These are phyloP conservation scores for Aspergillus biplanus DNA, from an alignment of 495 filamentous ascomycete species.

Conservation along the genomic window DNA sequence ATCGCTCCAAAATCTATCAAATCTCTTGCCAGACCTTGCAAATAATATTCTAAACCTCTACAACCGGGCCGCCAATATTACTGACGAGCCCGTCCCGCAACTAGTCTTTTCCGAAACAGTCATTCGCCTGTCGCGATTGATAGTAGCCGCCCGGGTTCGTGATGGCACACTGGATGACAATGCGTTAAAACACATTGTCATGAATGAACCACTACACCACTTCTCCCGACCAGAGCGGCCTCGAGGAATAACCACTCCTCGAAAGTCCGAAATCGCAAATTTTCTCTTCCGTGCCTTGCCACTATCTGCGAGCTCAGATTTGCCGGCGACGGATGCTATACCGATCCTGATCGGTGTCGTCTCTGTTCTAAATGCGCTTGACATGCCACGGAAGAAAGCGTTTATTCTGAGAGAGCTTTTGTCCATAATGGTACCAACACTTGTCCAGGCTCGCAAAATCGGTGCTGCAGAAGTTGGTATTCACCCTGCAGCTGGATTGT, in stretches of 20 bases:
- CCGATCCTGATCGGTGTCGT: constrained; percentile 83
- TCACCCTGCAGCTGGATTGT: constrained; percentile 85
- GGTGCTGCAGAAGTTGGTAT: constrained; percentile 94
- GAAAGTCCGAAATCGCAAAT: constrained; percentile 67
- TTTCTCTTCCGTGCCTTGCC: constrained; percentile 77
- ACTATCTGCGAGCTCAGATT: constrained; percentile 56
- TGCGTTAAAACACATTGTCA: constrained; percentile 69
- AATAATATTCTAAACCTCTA: constrained; percentile 86
- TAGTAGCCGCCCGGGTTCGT: constrained; percentile 69
- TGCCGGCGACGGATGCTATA: constrained; percentile 70
- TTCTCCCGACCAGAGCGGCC: constrained; percentile 46
- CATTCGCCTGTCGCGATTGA: constrained; percentile 75
- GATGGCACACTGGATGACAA: constrained; percentile 69
- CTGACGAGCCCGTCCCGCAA: constrained; percentile 79
- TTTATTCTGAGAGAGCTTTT: constrained; percentile 84
- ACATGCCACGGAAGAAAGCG: constrained; percentile 82
- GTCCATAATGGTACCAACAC: constrained; percentile 75
- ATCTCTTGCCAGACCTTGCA: constrained; percentile 71
- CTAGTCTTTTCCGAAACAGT: constrained; percentile 80
- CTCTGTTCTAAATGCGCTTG: constrained; percentile 75
- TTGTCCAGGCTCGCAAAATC: constrained; percentile 90
- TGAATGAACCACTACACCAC: constrained; percentile 50
- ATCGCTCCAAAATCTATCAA: constrained; percentile 65
- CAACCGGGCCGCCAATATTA: constrained; percentile 70
- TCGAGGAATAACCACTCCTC: constrained; percentile 43